Evolutionary conservation across 2,329 filamentous ascomycete species (phyloP).

Genomic region (Tolypocladium pustulatum): DNA sequence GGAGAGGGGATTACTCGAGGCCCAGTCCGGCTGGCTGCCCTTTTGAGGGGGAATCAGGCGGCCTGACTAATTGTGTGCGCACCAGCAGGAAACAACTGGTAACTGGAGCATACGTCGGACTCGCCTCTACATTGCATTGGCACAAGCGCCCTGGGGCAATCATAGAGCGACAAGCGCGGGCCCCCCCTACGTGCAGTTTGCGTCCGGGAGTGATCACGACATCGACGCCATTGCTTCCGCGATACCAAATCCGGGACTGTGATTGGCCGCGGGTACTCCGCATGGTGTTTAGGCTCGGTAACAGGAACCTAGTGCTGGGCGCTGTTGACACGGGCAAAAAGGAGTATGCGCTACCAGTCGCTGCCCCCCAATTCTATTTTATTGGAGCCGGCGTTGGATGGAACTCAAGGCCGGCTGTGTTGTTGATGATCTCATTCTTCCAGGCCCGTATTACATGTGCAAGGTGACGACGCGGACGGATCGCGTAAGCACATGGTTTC

Average conservation of each 20-base stretch:
- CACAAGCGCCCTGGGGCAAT: conserved; percentile 22
- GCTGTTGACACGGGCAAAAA: not conserved
- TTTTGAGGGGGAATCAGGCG: not conserved
- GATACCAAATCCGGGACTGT: conserved; percentile 20
- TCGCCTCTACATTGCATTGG: not conserved
- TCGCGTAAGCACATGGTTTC: not conserved
- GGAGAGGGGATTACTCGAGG: not conserved
- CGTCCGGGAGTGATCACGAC: conserved; percentile 36
- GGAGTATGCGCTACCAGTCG: not conserved
- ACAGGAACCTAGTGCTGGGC: not conserved
- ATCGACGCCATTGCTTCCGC: conserved; percentile 41
- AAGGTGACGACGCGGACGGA: not conserved
- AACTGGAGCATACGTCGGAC: not conserved
- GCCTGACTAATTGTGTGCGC: conserved; percentile 1
- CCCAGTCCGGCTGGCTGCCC: not conserved
- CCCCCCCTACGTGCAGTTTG: conserved; percentile 17
- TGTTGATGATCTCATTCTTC: not conserved
- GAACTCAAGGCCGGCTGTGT: not conserved
- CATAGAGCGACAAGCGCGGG: conserved; percentile 17
- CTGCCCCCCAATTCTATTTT: not conserved
- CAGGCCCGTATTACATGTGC: not conserved
- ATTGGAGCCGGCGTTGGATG: not conserved
- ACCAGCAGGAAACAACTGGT: not conserved
- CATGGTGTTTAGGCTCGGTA: conserved; percentile 5
- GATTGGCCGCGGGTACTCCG: conserved; percentile 22